Conservation (phyloP, 768 basidiomycete genomes). For the Phylloporus sp. region DNA sequence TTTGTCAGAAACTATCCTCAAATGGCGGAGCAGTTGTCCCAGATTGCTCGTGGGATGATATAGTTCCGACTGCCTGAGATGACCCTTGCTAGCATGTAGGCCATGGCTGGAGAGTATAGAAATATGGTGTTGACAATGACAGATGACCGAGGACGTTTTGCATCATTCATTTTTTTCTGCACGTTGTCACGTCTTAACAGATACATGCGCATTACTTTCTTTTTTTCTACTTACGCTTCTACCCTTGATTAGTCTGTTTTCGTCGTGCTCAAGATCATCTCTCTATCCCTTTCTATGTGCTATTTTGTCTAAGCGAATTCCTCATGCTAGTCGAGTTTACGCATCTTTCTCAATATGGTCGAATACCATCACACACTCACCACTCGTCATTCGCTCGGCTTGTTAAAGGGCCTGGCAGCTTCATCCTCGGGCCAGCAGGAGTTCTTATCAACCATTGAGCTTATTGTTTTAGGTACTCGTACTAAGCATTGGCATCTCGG, state of each 20-base stretch:
- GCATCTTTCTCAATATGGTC: not conserved
- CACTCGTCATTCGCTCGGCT: conserved; percentile 11
- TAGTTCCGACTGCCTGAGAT: conserved; percentile 19
- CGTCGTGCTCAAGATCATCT: not conserved
- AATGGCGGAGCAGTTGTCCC: conserved; percentile 66
- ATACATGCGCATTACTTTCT: conserved; percentile 2
- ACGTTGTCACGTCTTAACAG: conserved; percentile 9
- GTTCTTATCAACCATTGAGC: too few species aligned
- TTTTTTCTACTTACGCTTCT: not conserved
- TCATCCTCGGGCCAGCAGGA: too few species aligned
- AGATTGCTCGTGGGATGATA: conserved; percentile 41
- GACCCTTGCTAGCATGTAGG: conserved; percentile 11
- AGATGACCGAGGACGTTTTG: conserved; percentile 3
- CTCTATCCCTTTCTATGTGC: not conserved
- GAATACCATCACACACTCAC: conserved; percentile 19
- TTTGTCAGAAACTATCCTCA: conserved; percentile 83
- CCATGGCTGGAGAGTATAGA: conserved; percentile 16
- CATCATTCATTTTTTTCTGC: not conserved
- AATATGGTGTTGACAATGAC: conserved; percentile 1
- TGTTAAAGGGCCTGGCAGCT: too few species aligned
- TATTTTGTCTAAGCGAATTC: not conserved
- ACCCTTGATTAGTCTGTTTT: not conserved
- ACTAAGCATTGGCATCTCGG: too few species aligned
- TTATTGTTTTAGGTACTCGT: too few species aligned
- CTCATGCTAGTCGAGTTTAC: conserved; percentile 1